Percentiles rank a stretch among this genome's conserved stretches.
phyloP scores from a whole-genome alignment of 1,139 yeast genomes.

The Candida buenavistaensis region DNA sequence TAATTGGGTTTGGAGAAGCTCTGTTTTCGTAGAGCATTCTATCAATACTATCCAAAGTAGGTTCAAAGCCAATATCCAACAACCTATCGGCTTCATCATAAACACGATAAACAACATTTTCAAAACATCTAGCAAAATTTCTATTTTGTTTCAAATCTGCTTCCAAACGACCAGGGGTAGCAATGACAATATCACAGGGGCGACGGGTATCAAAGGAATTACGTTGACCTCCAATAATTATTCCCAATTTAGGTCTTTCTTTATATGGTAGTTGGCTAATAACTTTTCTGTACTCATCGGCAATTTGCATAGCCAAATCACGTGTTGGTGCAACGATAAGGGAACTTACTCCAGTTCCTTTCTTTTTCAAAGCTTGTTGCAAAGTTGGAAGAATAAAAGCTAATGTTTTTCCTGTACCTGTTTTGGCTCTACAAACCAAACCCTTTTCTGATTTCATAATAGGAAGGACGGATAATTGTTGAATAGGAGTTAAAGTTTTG shows the following conservation, averaged over 20 bases:
- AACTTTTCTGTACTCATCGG: slow-evolving; percentile 59
- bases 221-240: slow-evolving; percentile 43
- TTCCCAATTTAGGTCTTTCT: slow-evolving; percentile 21
- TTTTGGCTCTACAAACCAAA: slow-evolving; percentile 84
- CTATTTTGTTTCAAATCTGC: slow-evolving; percentile 52
- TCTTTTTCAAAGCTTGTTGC: slow-evolving; percentile 35
- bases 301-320: slow-evolving; percentile 86
- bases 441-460: slow-evolving; percentile 58
- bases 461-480: slow-evolving; percentile 69
- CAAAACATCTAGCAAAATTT: slow-evolving; percentile 48
- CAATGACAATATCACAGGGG: slow-evolving; percentile 61
- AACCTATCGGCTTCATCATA: slow-evolving; percentile 90
- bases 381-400: slow-evolving; percentile 83
- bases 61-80: slow-evolving; percentile 66
- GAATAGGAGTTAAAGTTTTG: slow-evolving; percentile 71
- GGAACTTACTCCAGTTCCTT: slow-evolving; percentile 44
- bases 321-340: slow-evolving; percentile 88
- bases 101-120: slow-evolving; percentile 60
- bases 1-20: slow-evolving; percentile 35
- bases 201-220: slow-evolving; percentile 20
- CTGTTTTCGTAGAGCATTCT: slow-evolving; percentile 11
- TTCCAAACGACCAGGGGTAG: slow-evolving; percentile 86
- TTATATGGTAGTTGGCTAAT: slow-evolving; percentile 18
- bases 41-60: slow-evolving; percentile 45
- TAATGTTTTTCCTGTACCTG: slow-evolving; percentile 94